A percentile compares a stretch with the other conserved stretches of the same genome.
Evolutionary conservation across 768 basidiomycete genomes (phyloP).

Genomic region (Tulasnella sp.): DNA sequence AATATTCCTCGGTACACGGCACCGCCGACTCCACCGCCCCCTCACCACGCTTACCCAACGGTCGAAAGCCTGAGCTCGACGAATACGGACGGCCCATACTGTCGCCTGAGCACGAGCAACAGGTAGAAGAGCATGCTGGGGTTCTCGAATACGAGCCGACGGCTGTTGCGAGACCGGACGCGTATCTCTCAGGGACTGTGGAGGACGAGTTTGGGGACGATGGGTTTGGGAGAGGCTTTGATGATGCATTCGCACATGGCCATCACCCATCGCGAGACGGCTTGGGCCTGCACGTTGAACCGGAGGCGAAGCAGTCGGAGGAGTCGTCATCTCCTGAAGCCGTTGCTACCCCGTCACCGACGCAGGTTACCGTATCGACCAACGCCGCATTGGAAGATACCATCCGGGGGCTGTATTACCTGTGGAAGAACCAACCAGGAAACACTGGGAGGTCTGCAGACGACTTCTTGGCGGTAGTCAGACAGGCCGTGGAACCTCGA

Average conservation of each 20-base stretch:
- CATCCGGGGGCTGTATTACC: slow-evolving; percentile 2
- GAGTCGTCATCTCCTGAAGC: neutral
- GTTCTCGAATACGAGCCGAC: neutral
- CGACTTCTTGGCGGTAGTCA: neutral
- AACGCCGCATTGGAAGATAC: slow-evolving; percentile 1
- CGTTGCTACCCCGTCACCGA: neutral
- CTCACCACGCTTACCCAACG: slow-evolving; percentile 11
- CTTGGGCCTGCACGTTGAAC: neutral
- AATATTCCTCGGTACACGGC: slow-evolving; percentile 16
- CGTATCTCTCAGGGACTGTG: neutral
- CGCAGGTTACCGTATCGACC: neutral
- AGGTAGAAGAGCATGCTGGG: neutral
- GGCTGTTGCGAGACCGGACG: neutral
- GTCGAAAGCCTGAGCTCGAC: slow-evolving; percentile 1
- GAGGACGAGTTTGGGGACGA: slow-evolving; percentile 5
- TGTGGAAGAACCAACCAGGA: slow-evolving; percentile 3
- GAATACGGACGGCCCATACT: neutral
- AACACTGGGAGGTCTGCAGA: neutral
- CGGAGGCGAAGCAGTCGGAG: neutral
- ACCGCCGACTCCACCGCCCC: slow-evolving; percentile 19
- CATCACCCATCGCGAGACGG: neutral
- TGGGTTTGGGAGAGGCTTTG: slow-evolving; percentile 5
- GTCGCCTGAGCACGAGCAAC: neutral
- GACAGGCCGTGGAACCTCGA: neutral
- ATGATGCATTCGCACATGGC: neutral